Base-by-base conservation (phyloP, 495 filamentous ascomycete genomes). In the Xanthoparmelia taractica region DNA sequence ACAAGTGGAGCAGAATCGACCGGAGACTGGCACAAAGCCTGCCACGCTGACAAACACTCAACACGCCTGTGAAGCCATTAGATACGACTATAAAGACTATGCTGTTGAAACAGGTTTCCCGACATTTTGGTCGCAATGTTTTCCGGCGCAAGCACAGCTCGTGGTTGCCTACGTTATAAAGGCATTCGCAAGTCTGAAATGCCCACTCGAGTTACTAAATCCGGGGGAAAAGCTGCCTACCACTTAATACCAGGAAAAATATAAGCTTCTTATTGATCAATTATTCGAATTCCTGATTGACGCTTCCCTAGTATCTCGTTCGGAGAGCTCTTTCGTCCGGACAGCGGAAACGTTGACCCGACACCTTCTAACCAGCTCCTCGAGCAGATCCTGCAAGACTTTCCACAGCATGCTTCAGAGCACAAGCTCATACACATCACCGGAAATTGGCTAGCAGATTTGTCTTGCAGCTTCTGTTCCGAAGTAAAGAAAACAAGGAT, bases 101-200 rank as follows among this genome's bases (percentile, higher is more conserved):
- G 29, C 59, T 17, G 12, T 45, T 37, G 8, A 56, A 1, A 66
- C 63, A 4, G 41, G 47, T 7, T 68, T 68, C 36, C 10, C 63
- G 6, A 43, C 48, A 8, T 81, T 76, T 63, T 76, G 67, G 60
- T 10, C 6, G 12, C 6, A 13, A 13, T 8, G 6, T 8, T 76
- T 73, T 41, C 77, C 72, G 0, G 11, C 43, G 0, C 76, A 80
- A 48, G 59, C 71, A n/a, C 29, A 63, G 10, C 72, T 81, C 4
- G 73, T 79, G 0, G 41, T 73, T 2, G 66, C 70, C 2, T 81
- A 80, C 63, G 66, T 75, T 8, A 64, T 76, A 3, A 74, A 77
- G 54, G 75, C 76, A 15, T 79, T 82, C 54, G 63, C 55, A 11
- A 43, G 60, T 11, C 66, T 80, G 5, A 76, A 76, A 1, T 69